These are phyloP conservation scores for Thymus mandschuricus DNA, from an alignment of 257 asterid species.

Conservation along the genomic window DNA sequence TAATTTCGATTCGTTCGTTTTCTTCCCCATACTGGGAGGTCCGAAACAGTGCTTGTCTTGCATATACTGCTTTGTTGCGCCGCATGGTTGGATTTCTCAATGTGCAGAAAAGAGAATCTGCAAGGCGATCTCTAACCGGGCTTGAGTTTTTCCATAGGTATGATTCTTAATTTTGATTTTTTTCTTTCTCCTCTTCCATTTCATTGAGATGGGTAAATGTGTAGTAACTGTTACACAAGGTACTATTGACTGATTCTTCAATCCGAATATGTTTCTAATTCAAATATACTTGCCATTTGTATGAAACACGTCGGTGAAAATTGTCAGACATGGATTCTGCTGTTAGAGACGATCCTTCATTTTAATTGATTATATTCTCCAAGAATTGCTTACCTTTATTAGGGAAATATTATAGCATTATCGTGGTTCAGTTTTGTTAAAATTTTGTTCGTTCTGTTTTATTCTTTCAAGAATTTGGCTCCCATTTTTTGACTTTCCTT, in stretches of 20 bases:
- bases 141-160: constrained; percentile 96
- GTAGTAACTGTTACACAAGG: constrained; percentile 12
- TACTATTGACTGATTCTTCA: constrained; percentile 19
- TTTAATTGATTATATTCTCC: constrained; percentile 17
- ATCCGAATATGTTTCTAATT: background rate
- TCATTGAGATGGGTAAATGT: constrained; percentile 9
- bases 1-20: constrained; percentile 76
- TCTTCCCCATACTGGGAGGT: constrained; percentile 97
- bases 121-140: constrained; percentile 89
- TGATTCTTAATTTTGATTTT: constrained; percentile 20
- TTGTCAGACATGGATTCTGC: constrained; percentile 3
- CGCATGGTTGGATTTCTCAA: constrained; percentile 98
- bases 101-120: constrained; percentile 88
- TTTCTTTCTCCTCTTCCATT: constrained; percentile 12
- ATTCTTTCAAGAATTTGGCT: background rate
- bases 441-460: background rate
- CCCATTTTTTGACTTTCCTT: constrained; percentile 14
- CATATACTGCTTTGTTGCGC: constrained; percentile 93
- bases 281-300: background rate
- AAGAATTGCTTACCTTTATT: constrained; percentile 7
- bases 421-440: background rate
- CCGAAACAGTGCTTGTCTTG: constrained; percentile 96
- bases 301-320: background rate
- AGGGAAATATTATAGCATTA: background rate
- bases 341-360: background rate